Percentiles rank a stretch among this genome's conserved stretches.
These are phyloP conservation scores for Cordia subcordata DNA, from an alignment of 257 asterid species.

Conservation along the genomic window DNA sequence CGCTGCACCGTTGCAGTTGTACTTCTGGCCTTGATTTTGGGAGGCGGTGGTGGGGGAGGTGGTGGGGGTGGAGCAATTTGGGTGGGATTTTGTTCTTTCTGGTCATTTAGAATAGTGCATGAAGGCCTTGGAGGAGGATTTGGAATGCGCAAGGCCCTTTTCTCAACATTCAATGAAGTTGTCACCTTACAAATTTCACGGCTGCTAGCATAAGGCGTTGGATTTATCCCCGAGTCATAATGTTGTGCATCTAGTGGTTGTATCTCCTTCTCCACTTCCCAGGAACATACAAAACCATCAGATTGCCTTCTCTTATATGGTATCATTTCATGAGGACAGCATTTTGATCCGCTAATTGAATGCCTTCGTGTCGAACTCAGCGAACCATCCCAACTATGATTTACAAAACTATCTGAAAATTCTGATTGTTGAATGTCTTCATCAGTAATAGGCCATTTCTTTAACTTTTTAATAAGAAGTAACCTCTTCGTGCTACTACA, in stretches of 20 bases:
- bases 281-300: constrained; percentile 65
- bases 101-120: constrained; percentile 21
- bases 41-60: constrained; percentile 80
- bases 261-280: constrained; percentile 51
- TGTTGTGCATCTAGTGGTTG: constrained; percentile 41
- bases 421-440: constrained; percentile 54
- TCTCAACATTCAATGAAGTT: constrained; percentile 60
- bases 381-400: constrained; percentile 37
- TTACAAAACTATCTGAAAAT: constrained; percentile 24
- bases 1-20: constrained; percentile 61
- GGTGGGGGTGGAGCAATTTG: constrained; percentile 42
- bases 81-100: constrained; percentile 38
- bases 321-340: constrained; percentile 45
- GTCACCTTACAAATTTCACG: constrained; percentile 44
- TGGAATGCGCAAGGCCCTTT: constrained; percentile 67
- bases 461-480: constrained; percentile 62
- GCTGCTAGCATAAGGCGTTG: constrained; percentile 25
- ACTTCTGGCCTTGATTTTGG: constrained; percentile 37
- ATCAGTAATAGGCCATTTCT: constrained; percentile 76
- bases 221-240: constrained; percentile 35
- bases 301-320: constrained; percentile 67
- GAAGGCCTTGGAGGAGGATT: constrained; percentile 95
- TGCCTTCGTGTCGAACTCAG: constrained; percentile 56
- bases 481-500: constrained; percentile 40
- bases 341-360: constrained; percentile 72